Evolutionary conservation across 345 rosid species (phyloP), one percentile per base, ranked within the genome.

Genomic region (Physaria fendleri): DNA sequence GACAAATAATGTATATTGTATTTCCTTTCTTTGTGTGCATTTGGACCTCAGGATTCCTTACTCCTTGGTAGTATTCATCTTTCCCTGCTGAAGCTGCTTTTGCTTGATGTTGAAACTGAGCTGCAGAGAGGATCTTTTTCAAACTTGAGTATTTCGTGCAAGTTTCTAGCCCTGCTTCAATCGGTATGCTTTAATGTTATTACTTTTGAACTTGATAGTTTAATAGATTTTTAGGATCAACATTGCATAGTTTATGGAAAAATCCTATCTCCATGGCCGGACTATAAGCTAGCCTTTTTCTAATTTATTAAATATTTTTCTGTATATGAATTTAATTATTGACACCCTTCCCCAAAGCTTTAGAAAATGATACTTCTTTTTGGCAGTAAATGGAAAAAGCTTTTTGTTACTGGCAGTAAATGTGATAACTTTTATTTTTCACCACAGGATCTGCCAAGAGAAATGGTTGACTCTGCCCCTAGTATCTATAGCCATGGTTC

Each of bases 161-260:
- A 83, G 75, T 87, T 93, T 72, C 85, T 93, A 72, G 99, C 90
- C 29, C 75, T 93, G 52, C 81, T 87, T 54, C 97, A 85, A 70
- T 85, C 95, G 78, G 99, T 93, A 73, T 82, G 95, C 75, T 20
- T 16, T 40, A 53, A 23, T 50, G 47, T 33, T 34, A 21, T 30
- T 55, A 32, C 43, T 23, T 51, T 30, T 47, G 27, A 48, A 37
- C 42, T 24, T 48, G 21, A 16, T 15, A 15, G n/a, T 61, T 37
- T 48, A 8, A 46, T 48, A 46, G 37, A 15, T 38, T 34, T 35
- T 15, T 23, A 58, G 47, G 56, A 10, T 34, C 43, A 61, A 35
- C 28, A 15, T 11, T 45, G 15, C 22, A 33, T 43, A 9, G 21
- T 42, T 20, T 59, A 23, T 34, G 33, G 56, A 23, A 30, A 48